phyloP scores from a whole-genome alignment of 2,329 filamentous ascomycete genomes.

The Diaporthe sp. region DNA sequence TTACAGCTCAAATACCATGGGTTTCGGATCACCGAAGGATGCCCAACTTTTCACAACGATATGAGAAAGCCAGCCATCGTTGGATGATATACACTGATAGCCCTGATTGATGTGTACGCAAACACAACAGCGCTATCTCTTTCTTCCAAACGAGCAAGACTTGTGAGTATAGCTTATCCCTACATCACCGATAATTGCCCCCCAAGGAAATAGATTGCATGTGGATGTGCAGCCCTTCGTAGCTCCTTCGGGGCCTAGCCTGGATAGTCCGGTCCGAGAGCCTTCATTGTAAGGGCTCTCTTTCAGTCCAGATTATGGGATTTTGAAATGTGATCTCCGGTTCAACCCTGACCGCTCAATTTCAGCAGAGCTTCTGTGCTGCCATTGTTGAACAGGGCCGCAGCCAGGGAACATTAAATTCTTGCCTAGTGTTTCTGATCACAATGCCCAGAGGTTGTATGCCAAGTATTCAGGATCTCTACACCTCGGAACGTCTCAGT shows the following conservation, averaged over 20 bases:
- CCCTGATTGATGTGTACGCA: not conserved
- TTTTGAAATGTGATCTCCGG: not conserved
- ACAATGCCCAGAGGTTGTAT: too few relatives aligned
- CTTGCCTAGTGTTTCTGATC: too few relatives aligned
- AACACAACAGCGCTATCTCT: not conserved
- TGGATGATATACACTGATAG: not conserved
- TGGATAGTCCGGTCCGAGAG: not conserved
- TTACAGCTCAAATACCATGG: not conserved
- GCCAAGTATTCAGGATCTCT: too few relatives aligned
- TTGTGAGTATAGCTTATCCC: too few relatives aligned
- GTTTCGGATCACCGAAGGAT: not conserved
- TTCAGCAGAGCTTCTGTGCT: too few relatives aligned
- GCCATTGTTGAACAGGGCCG: rapidly evolving
- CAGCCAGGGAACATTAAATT: too few relatives aligned
- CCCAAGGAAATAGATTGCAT: not conserved
- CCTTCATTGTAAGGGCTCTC: not conserved
- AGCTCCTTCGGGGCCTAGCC: not conserved
- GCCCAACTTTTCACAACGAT: not conserved
- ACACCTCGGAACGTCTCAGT: not conserved
- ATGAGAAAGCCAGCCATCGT: not conserved
- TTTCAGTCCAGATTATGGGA: not conserved
- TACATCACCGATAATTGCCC: not conserved
- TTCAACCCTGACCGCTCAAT: not conserved
- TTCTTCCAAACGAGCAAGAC: not conserved
- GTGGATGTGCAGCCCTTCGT: not conserved